A percentile compares a stretch with the other conserved stretches of the same genome.
phyloP scores from a whole-genome alignment of 2,329 filamentous ascomycete genomes.

The Trichoderma oligosporum region DNA sequence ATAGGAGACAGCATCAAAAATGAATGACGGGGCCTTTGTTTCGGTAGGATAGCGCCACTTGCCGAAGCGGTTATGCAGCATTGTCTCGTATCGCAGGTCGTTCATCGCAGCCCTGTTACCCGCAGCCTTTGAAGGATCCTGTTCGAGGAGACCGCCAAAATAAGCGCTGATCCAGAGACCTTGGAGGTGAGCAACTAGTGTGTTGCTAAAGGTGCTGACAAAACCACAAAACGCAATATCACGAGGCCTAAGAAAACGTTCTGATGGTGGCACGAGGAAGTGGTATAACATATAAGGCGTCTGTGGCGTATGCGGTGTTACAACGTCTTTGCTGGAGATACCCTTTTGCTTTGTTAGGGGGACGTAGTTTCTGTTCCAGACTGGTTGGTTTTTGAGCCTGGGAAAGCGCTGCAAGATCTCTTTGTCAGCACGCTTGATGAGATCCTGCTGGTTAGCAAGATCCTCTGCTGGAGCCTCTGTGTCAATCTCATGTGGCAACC shows the following conservation, averaged over 20 bases:
- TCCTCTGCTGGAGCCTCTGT: slow-evolving; percentile 24
- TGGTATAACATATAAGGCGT: slow-evolving; percentile 43
- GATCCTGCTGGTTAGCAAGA: slow-evolving; percentile 34
- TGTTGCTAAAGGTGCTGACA: slow-evolving; percentile 40
- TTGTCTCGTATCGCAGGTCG: slow-evolving; percentile 49
- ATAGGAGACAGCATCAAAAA: slow-evolving; percentile 74
- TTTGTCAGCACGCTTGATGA: slow-evolving; percentile 45
- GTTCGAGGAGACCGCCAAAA: slow-evolving; percentile 39
- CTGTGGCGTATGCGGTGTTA: slow-evolving; percentile 29
- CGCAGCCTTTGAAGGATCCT: slow-evolving; percentile 22
- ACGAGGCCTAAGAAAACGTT: slow-evolving; percentile 33
- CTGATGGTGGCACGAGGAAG: slow-evolving; percentile 42
- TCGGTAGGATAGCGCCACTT: slow-evolving; percentile 66
- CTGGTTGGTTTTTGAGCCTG: slow-evolving; percentile 48
- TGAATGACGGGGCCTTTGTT: slow-evolving; percentile 61
- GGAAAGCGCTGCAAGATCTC: slow-evolving; percentile 54
- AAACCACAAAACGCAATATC: slow-evolving; percentile 45
- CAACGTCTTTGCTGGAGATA: slow-evolving; percentile 31
- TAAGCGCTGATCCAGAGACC: slow-evolving; percentile 64
- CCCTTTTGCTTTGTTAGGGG: slow-evolving; percentile 41
- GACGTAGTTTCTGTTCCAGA: slow-evolving; percentile 44
- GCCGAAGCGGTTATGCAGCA: slow-evolving; percentile 65
- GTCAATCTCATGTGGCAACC: slow-evolving; percentile 42
- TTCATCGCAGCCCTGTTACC: slow-evolving; percentile 35
- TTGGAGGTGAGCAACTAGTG: slow-evolving; percentile 41